Evolutionary conservation across 2,329 filamentous ascomycete species (phyloP).

Genomic region (Aureobasidium musti): DNA sequence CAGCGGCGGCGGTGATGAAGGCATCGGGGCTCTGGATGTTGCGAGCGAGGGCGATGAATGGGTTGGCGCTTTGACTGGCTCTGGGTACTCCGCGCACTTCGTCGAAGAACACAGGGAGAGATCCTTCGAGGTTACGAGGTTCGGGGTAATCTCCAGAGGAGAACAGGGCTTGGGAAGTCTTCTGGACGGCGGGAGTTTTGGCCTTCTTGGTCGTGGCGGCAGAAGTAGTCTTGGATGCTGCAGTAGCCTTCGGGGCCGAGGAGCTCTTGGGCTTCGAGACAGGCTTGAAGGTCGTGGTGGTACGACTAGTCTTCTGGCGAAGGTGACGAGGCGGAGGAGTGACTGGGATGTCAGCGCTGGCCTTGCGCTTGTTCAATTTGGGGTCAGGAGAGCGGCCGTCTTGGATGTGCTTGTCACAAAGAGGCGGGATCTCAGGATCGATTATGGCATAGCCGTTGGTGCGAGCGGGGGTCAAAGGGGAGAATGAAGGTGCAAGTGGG

Average conservation of each 20-base stretch:
- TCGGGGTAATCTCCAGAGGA: neutral
- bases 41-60: too few relatives aligned
- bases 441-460: neutral
- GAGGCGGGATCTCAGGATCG: neutral
- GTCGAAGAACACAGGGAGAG: too few relatives aligned
- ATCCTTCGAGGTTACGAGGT: too few relatives aligned
- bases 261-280: neutral
- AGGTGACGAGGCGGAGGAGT: neutral
- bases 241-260: neutral
- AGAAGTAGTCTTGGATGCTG: neutral
- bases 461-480: neutral
- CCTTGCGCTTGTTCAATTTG: neutral
- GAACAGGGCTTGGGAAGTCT: neutral
- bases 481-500: neutral
- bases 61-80: too few relatives aligned
- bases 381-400: neutral
- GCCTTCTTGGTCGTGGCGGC: neutral
- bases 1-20: too few relatives aligned
- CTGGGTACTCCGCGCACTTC: too few relatives aligned
- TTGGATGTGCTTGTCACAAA: neutral
- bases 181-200: neutral
- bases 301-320: neutral
- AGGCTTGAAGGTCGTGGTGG: neutral
- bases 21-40: too few relatives aligned
- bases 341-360: neutral